Percentiles rank a stretch among this genome's conserved stretches.
These are phyloP conservation scores for Bipolaris bicolor DNA, from an alignment of 2,329 filamentous ascomycete genomes.

Conservation along the genomic window DNA sequence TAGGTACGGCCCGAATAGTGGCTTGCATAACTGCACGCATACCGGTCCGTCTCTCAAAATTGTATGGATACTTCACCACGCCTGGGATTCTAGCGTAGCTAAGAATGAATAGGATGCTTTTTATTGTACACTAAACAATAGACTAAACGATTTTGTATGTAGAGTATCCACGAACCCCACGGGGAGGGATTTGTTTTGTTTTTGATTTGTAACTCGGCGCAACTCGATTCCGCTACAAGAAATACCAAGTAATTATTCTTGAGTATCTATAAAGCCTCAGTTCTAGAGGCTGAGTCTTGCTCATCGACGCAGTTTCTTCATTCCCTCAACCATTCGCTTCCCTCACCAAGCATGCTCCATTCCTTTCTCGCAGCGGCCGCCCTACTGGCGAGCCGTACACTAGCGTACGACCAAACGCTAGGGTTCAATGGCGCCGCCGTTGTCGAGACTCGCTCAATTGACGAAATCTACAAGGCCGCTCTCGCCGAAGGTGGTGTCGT, in stretches of 20 bases:
- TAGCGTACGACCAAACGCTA: neutral
- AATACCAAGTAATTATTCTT: neutral
- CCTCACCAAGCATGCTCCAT: neutral
- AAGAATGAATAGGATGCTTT: neutral
- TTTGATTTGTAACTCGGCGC: neutral
- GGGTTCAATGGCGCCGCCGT: neutral
- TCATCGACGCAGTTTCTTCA: neutral
- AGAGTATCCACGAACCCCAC: neutral
- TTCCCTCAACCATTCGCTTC: neutral
- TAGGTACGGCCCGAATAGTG: neutral
- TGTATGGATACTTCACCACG: neutral
- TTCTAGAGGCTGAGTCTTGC: neutral
- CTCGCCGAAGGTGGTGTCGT: conserved; percentile 55
- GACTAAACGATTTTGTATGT: neutral
- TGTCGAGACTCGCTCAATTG: conserved; percentile 54
- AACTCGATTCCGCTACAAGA: neutral
- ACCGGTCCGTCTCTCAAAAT: neutral
- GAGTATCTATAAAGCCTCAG: neutral
- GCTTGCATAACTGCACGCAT: neutral
- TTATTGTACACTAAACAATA: neutral
- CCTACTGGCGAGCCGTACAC: conserved; percentile 1
- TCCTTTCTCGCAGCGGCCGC: neutral
- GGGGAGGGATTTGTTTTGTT: neutral
- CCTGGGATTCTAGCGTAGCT: neutral
- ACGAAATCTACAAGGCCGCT: conserved; percentile 59